Conservation (phyloP, 371 early-diverging fungal species). For the Cokeromyces recurvatus region DNA sequence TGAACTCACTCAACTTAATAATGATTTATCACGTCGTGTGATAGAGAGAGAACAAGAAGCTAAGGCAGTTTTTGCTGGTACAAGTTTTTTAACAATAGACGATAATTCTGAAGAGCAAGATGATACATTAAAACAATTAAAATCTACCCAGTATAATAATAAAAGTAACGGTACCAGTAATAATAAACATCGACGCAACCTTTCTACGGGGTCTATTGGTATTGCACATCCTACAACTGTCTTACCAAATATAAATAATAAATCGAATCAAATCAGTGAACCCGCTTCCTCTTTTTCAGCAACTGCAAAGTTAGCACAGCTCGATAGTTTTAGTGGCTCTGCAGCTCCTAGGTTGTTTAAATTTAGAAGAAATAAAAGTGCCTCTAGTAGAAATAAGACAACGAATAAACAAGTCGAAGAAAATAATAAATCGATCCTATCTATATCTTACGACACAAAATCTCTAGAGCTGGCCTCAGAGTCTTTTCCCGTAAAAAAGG, state of each 20-base stretch:
- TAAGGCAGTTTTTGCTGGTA: conserved; percentile 34
- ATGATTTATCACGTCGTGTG: conserved; percentile 49
- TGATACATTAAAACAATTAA: background rate
- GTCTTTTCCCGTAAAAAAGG: conserved; percentile 5
- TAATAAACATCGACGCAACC: conserved; percentile 15
- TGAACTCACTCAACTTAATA: conserved; percentile 51
- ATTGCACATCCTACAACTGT: conserved; percentile 4
- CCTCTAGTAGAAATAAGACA: conserved; percentile 13
- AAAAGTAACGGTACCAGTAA: background rate
- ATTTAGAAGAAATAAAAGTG: conserved; percentile 33
- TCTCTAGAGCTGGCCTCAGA: conserved; percentile 20
- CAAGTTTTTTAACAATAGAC: conserved; percentile 13
- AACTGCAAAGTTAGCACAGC: conserved; percentile 27
- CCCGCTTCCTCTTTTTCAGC: background rate
- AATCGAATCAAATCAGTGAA: no score
- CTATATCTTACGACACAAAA: no score
- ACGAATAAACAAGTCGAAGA: conserved; percentile 8
- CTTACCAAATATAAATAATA: conserved; percentile 4
- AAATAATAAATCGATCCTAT: no score
- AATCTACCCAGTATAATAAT: background rate
- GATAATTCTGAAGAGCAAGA: background rate
- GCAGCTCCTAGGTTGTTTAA: conserved; percentile 42
- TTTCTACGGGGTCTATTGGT: conserved; percentile 21
- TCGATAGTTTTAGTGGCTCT: conserved; percentile 39
- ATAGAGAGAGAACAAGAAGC: conserved; percentile 45